Evolutionary conservation across 1,284 basidiomycete species (phyloP).

Genomic region (Farysia itapuensis): DNA sequence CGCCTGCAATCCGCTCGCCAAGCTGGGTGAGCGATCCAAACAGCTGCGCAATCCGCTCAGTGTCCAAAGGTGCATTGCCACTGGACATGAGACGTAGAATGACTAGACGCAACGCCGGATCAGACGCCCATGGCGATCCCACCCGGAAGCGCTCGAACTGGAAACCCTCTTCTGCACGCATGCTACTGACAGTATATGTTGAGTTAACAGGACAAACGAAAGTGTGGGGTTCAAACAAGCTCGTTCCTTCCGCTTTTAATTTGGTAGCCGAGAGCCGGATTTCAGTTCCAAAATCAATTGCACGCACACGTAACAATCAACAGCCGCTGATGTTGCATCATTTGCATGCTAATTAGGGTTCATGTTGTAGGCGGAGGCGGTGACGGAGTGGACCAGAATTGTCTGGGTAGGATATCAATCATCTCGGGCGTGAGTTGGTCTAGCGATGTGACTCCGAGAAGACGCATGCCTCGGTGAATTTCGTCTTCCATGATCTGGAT

Average conservation of each 20-base stretch:
- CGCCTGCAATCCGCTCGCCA: constrained; percentile 10
- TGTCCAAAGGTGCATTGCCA: constrained; percentile 2
- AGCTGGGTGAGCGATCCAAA: constrained; percentile 10
- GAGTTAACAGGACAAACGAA: too few relatives aligned
- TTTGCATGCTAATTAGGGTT: not conserved
- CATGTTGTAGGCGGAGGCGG: too few relatives aligned
- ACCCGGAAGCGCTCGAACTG: constrained; percentile 35
- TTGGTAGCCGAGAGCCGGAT: too few relatives aligned
- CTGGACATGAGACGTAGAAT: constrained; percentile 24
- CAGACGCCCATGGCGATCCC: constrained; percentile 27
- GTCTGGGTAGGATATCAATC: constrained; percentile 63
- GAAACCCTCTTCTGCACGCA: constrained; percentile 38
- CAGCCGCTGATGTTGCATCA: not conserved
- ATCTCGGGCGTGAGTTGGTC: constrained; percentile 76
- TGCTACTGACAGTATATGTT: too few relatives aligned
- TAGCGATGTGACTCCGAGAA: constrained; percentile 74
- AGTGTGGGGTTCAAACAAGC: too few relatives aligned
- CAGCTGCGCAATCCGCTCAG: constrained; percentile 5
- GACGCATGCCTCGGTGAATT: constrained; percentile 75
- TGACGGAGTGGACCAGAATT: constrained; percentile 20
- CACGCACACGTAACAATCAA: not conserved
- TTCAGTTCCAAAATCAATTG: not conserved
- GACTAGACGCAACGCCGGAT: constrained; percentile 23
- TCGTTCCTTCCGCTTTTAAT: too few relatives aligned
- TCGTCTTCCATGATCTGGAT: constrained; percentile 74